Percentiles rank a stretch among this genome's conserved stretches.
Evolutionary conservation across 768 basidiomycete species (phyloP).

Genomic region (Lentinula aciculospora): DNA sequence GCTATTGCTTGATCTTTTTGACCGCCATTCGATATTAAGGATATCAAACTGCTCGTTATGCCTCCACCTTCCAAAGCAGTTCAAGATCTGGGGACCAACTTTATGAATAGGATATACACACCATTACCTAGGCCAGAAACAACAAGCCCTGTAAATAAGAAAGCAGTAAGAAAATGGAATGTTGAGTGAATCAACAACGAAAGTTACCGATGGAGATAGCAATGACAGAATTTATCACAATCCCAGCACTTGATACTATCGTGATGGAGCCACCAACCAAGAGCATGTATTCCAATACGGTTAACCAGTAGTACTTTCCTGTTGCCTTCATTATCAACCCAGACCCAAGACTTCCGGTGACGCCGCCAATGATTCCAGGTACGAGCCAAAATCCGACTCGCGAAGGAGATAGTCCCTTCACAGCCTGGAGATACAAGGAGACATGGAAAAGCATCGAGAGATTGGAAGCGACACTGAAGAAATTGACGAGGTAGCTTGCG

Average conservation of each 20-base stretch:
- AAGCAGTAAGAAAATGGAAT: not conserved
- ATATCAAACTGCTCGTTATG: constrained; percentile 52
- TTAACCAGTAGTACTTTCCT: constrained; percentile 50
- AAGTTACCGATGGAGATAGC: constrained; percentile 35
- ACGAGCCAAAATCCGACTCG: constrained; percentile 50
- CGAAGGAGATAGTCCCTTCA: constrained; percentile 38
- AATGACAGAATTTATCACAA: constrained; percentile 26
- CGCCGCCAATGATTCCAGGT: constrained; percentile 37
- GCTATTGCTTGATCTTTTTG: constrained; percentile 58
- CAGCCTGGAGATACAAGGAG: constrained; percentile 56
- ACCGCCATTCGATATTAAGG: constrained; percentile 60
- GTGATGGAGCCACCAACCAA: constrained; percentile 32
- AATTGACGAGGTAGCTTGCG: constrained; percentile 53
- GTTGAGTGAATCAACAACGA: not conserved
- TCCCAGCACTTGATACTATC: constrained; percentile 34
- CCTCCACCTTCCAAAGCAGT: constrained; percentile 32
- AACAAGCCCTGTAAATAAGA: constrained; percentile 24
- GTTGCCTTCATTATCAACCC: constrained; percentile 55
- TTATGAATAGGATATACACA: constrained; percentile 9
- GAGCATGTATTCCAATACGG: constrained; percentile 33
- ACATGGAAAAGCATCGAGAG: constrained; percentile 47
- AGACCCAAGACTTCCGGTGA: constrained; percentile 43
- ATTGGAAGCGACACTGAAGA: constrained; percentile 43
- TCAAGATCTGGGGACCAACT: not conserved
- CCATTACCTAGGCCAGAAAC: constrained; percentile 35